Base-by-base conservation (phyloP, 1,139 yeast species). In the Saccharomyces hybrid region DNA sequence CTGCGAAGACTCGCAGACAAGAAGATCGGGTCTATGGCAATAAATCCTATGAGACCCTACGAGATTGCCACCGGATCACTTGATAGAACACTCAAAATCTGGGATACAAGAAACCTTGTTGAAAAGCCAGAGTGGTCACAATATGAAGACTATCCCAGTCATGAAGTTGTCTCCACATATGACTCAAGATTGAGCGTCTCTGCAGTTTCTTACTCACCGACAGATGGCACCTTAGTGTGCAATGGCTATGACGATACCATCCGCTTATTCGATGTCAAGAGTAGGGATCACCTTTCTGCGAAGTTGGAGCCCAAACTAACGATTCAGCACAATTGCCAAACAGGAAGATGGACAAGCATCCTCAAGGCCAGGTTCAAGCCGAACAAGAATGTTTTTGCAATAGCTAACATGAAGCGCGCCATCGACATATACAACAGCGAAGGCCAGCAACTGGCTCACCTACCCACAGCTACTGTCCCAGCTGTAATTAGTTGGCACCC, bases 301-400 rank as follows among this genome's bases (percentile, higher is more conserved):
- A 69, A 64, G 54, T 64, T 89, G 31, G 66, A 63, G 11, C 95
- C 96, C n/a, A 68, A 78, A 41, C 78, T 80, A 30, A 81, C 81
- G 9, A 76, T 93, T 52, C 81, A 80, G 57, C 98, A 93, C 69
- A 91, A 91, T 64, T 93, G 98, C 72, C 96, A 91, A 69, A 86
- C 97, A 0, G 98, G 99, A 0, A 75, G 96, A 59, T 93, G 99
- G 99, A 96, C 93, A 0, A 85, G 96, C 1, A 91, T 93, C 52
- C 74, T 93, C 54, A 89, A 90, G 64, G 83, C 97, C 0, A 79
- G 82, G 63, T 93, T 97, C 95, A 73, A 70, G 31, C 96, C 88
- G 62, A 84, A 86, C 2, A 76, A 81, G 32, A 88, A 89, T 59
- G 90, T 91, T 62, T 89, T 91, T 69, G 88, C 86, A 25, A 90